Evolutionary conservation across 805 yeast genomes (phyloP).

Genomic region (Pichia occidentalis): DNA sequence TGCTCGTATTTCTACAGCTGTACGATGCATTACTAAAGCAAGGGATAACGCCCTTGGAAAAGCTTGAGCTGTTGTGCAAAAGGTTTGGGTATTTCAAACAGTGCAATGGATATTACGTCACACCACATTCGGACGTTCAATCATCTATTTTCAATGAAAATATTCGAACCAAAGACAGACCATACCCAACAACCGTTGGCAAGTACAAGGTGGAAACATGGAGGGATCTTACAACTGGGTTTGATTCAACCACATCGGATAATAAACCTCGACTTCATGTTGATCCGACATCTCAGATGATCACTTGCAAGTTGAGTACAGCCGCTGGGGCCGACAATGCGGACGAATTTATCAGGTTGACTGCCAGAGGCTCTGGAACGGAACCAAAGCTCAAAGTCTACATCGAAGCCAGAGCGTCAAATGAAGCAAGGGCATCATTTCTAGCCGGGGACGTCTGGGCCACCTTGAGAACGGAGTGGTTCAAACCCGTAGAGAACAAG

Average conservation of each 20-base stretch:
- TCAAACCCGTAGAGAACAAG: slow-evolving; percentile 45
- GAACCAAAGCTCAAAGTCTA: slow-evolving; percentile 93
- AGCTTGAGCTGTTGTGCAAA: slow-evolving; percentile 50
- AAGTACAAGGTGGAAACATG: slow-evolving; percentile 51
- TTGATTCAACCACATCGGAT: slow-evolving; percentile 59
- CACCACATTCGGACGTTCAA: slow-evolving; percentile 49
- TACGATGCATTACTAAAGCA: slow-evolving; percentile 42
- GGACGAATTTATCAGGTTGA: slow-evolving; percentile 52
- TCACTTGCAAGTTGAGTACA: slow-evolving; percentile 50
- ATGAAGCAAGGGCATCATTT: slow-evolving; percentile 39
- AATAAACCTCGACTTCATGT: slow-evolving; percentile 60
- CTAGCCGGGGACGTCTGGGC: slow-evolving; percentile 67
- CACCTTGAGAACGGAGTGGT: slow-evolving; percentile 44
- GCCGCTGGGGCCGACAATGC: slow-evolving; percentile 11
- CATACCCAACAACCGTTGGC: slow-evolving; percentile 49
- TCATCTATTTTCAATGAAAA: slow-evolving; percentile 48
- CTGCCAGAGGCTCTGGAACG: slow-evolving; percentile 93
- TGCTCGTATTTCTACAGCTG: slow-evolving; percentile 67
- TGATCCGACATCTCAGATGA: slow-evolving; percentile 78
- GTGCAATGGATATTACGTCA: slow-evolving; percentile 77
- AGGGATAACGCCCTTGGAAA: slow-evolving; percentile 38
- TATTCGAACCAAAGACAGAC: slow-evolving; percentile 13
- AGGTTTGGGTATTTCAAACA: slow-evolving; percentile 79
- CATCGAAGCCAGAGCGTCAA: slow-evolving; percentile 62
- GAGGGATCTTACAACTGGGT: slow-evolving; percentile 83